Conservation (phyloP, 805 yeast genomes). For the Monosporozyma yasuniensis region DNA sequence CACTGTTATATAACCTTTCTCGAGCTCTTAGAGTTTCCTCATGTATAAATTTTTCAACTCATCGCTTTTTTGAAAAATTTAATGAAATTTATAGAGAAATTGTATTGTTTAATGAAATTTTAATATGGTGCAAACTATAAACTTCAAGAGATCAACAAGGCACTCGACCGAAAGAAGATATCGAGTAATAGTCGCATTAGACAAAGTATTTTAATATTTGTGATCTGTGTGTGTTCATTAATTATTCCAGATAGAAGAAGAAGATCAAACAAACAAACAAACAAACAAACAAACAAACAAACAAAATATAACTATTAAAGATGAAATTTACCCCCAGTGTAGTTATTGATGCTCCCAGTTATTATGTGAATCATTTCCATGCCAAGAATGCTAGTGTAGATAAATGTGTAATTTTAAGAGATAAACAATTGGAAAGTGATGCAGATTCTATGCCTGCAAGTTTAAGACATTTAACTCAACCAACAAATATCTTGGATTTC, state of each 20-base stretch:
- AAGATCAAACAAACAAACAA: no score
- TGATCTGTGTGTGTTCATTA: no score
- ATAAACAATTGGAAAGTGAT: constrained; percentile 34
- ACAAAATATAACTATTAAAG: no score
- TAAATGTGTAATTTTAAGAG: constrained; percentile 22
- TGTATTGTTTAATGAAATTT: not conserved
- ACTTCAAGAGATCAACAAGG: not conserved
- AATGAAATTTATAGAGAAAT: not conserved
- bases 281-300: no score
- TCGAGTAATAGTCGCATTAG: not conserved
- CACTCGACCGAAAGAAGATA: not conserved
- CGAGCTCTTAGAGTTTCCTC: not conserved
- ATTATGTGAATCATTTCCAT: constrained; percentile 33
- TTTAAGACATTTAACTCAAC: constrained; percentile 35
- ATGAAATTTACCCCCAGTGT: constrained; percentile 44
- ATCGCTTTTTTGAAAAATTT: not conserved
- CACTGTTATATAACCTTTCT: not conserved
- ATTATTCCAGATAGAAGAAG: no score
- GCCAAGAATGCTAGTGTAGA: constrained; percentile 19
- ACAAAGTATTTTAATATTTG: no score
- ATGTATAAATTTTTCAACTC: not conserved
- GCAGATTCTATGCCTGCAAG: constrained; percentile 36
- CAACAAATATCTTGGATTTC: constrained; percentile 55
- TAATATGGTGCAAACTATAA: not conserved
- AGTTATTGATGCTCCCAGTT: constrained; percentile 39